A percentile compares a stretch with the other conserved stretches of the same genome.
Conservation (phyloP, 768 basidiomycete species). For the Mycena galericulata region DNA sequence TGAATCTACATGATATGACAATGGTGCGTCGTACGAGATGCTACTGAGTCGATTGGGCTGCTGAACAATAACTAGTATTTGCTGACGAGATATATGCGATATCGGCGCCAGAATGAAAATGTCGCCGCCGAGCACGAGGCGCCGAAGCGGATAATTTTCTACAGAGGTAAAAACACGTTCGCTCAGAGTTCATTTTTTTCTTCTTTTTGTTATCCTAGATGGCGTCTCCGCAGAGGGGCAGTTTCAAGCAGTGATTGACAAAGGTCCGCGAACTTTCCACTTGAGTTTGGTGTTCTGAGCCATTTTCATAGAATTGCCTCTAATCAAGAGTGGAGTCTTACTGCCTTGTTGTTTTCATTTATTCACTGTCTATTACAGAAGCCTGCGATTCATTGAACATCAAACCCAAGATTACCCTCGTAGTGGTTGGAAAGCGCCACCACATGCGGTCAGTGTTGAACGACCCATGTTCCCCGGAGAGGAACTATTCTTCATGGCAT, state of each 20-base stretch:
- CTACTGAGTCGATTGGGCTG: constrained; percentile 48
- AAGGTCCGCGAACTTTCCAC: constrained; percentile 51
- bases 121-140: constrained; percentile 43
- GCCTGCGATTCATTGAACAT: constrained; percentile 72
- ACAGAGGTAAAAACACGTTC: constrained; percentile 64
- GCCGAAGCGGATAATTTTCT: constrained; percentile 81
- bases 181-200: background rate
- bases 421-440: constrained; percentile 84
- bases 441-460: constrained; percentile 65
- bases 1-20: constrained; percentile 75
- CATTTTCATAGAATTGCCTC: constrained; percentile 60
- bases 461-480: too few species aligned
- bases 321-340: constrained; percentile 62
- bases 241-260: constrained; percentile 64
- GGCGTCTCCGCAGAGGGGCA: constrained; percentile 68
- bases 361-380: constrained; percentile 47
- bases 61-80: constrained; percentile 60
- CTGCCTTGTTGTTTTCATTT: constrained; percentile 41
- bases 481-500: background rate
- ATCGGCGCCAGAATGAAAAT: constrained; percentile 65
- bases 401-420: constrained; percentile 75
- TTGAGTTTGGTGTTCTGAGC: constrained; percentile 36
- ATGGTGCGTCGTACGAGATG: constrained; percentile 54
- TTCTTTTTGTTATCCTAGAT: constrained; percentile 47
- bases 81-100: constrained; percentile 66